phyloP scores from a whole-genome alignment of 495 filamentous ascomycete genomes.

The Oidiodendron maius region DNA sequence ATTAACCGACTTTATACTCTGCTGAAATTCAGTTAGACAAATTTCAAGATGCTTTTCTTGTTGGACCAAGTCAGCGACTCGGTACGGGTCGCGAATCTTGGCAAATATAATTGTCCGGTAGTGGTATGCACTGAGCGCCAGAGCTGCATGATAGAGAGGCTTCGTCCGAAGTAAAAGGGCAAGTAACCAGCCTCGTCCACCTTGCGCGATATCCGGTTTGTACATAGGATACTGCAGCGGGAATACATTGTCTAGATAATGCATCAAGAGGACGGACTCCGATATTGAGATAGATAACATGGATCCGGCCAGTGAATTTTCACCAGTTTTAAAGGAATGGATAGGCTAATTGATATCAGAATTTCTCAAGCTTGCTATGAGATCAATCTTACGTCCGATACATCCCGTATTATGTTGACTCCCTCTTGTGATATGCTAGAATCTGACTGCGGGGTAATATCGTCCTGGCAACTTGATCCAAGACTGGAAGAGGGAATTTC shows the following conservation, averaged over 20 bases:
- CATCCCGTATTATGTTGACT: too few species aligned
- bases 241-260: constrained; percentile 18
- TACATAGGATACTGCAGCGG: constrained; percentile 15
- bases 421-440: too few species aligned
- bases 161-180: constrained; percentile 10
- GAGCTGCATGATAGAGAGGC: constrained; percentile 13
- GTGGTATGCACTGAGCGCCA: constrained; percentile 13
- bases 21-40: constrained; percentile 32
- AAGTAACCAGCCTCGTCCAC: constrained; percentile 20
- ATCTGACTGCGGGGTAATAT: constrained; percentile 3
- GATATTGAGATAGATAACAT: not conserved
- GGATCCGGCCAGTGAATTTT: not conserved
- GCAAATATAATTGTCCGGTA: not conserved
- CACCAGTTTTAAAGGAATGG: not conserved
- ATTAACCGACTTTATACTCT: constrained; percentile 21
- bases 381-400: too few species aligned
- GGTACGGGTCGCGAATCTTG: constrained; percentile 8
- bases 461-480: constrained; percentile 1
- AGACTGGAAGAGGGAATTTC: constrained; percentile 2
- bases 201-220: constrained; percentile 4
- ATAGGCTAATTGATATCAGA: constrained; percentile 2
- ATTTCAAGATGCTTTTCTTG: constrained; percentile 32
- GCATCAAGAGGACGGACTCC: constrained; percentile 12
- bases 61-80: constrained; percentile 32
- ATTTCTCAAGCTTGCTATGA: too few species aligned